Evolutionary conservation across 2,329 filamentous ascomycete genomes (phyloP).

Genomic region (Lecanosticta acicola): DNA sequence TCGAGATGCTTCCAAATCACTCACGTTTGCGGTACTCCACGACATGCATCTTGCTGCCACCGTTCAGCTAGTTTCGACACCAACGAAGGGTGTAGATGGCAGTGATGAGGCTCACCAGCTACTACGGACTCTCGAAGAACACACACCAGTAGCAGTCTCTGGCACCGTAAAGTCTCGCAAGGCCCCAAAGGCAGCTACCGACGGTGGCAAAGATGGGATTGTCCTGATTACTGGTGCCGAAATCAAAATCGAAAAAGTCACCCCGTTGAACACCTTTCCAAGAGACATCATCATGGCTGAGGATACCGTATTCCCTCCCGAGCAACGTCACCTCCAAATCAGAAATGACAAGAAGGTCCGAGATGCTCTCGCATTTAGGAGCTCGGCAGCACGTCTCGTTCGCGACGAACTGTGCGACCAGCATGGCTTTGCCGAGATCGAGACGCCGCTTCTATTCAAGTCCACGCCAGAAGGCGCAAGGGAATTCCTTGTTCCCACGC

Average conservation of each 20-base stretch:
- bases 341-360: slow-evolving; percentile 65
- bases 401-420: slow-evolving; percentile 49
- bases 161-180: slow-evolving; percentile 45
- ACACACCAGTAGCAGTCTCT: slow-evolving; percentile 52
- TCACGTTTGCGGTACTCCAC: slow-evolving; percentile 63
- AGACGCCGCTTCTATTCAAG: slow-evolving; percentile 93
- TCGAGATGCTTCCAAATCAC: slow-evolving; percentile 60
- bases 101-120: slow-evolving; percentile 23
- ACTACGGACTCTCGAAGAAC: slow-evolving; percentile 22
- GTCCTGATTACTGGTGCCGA: slow-evolving; percentile 15
- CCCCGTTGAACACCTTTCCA: slow-evolving; percentile 66
- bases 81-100: slow-evolving; percentile 23
- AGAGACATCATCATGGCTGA: slow-evolving; percentile 70
- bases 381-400: slow-evolving; percentile 51
- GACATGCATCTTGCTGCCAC: slow-evolving; percentile 39
- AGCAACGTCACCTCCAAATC: slow-evolving; percentile 77
- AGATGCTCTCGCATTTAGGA: slow-evolving; percentile 65
- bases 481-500: slow-evolving; percentile 88
- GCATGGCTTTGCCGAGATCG: slow-evolving; percentile 67
- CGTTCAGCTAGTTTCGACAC: slow-evolving; percentile 32
- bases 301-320: slow-evolving; percentile 66
- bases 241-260: slow-evolving; percentile 56
- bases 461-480: slow-evolving; percentile 93
- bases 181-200: slow-evolving; percentile 29
- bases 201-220: neutral